phyloP scores from a whole-genome alignment of 164 flowering plant species.

The Aristolochia californica region DNA sequence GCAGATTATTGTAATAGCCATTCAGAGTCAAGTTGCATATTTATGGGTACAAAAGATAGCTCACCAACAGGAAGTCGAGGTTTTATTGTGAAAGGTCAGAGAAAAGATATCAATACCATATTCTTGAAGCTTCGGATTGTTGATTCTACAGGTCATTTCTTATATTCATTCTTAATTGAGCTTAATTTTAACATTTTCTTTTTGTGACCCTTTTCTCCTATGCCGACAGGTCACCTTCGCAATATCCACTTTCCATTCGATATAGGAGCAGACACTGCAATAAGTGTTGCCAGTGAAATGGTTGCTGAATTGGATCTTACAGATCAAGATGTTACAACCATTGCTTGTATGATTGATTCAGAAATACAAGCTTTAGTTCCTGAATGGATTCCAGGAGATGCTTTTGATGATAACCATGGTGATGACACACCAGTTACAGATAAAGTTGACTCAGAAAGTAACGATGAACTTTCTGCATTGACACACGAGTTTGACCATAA shows the following conservation, averaged over 20 bases:
- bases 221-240: constrained; percentile 58
- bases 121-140: constrained; percentile 71
- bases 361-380: constrained; percentile 62
- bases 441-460: constrained; percentile 19
- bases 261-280: constrained; percentile 63
- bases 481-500: constrained; percentile 16
- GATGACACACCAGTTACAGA: constrained; percentile 16
- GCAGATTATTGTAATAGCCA: constrained; percentile 25
- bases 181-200: constrained; percentile 2
- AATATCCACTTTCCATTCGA: constrained; percentile 94
- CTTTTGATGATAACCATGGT: constrained; percentile 17
- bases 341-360: constrained; percentile 80
- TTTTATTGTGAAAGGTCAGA: constrained; percentile 60
- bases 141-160: constrained; percentile 57
- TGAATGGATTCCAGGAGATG: constrained; percentile 46
- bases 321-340: constrained; percentile 78
- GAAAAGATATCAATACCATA: constrained; percentile 68
- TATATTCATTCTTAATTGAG: constrained; percentile 7
- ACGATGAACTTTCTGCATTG: constrained; percentile 23
- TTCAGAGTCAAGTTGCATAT: constrained; percentile 8
- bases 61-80: constrained; percentile 34
- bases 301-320: constrained; percentile 85
- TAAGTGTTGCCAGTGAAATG: constrained; percentile 95
- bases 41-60: constrained; percentile 9
- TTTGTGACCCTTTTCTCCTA: not conserved